Base-by-base conservation (phyloP, 225 moss, liverwort and hornwort genomes). In the Polytrichum formosum region DNA sequence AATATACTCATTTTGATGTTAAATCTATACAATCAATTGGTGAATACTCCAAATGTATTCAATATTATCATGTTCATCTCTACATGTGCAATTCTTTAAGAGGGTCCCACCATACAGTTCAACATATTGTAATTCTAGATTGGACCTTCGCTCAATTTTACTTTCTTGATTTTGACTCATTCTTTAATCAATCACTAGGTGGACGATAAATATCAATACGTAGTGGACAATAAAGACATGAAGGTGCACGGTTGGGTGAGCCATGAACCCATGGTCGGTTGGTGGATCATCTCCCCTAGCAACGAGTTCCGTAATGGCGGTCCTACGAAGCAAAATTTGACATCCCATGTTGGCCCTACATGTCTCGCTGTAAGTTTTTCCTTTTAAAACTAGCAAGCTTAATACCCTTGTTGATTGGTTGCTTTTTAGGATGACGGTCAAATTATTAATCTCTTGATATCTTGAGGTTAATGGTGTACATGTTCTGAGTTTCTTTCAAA, bases 141-240 rank as follows among this genome's bases (percentile, higher is more conserved):
- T 31, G 31, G 6, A 31, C 31, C 31, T 31, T 6, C 7, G 1
- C 31, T 6, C 7, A 31, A 1, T 10, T 25, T 28, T 28, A 13
- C 10, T 62, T 4, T 62, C 18, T 62, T 25, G 28, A 17, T 10
- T 28, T 0, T 62, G 62, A 26, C 21, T 55, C 6, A 28, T 26
- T 6, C 13, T 54, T 26, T 18, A 26, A 19, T 55, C 28, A 22
- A 26, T 9, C 16, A 76, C 72, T 31, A 90, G 84, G 84, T 90
- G 46, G 90, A 90, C 64, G 87, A 90, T 61, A 90, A 90, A 71
- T 90, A 90, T 68, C 83, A 90, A 74, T 90, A 90, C 37, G 80
- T 87, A 28, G 64, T 54, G 65, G 84, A 82, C 61, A 90, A 90
- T 67, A 65, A 61, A 61, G 82, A 84, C n/a, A 77, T 81, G 73